Evolutionary conservation across 2,329 filamentous ascomycete genomes (phyloP).

Genomic region (Claviceps digitariae): DNA sequence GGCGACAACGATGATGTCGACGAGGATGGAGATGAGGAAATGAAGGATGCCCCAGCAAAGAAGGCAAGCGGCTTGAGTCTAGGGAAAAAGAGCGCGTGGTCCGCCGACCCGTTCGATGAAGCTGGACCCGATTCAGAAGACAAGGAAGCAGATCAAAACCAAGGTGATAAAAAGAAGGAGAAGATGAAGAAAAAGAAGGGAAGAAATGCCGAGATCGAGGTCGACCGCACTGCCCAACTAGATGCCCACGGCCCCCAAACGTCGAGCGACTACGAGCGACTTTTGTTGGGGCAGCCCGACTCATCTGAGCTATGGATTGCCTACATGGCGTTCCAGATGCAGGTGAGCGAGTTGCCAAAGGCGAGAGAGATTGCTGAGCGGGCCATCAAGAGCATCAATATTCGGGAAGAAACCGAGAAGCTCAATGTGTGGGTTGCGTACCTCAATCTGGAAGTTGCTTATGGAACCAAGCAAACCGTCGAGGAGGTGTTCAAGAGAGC

Average conservation of each 20-base stretch:
- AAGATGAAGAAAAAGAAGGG: slow-evolving; percentile 50
- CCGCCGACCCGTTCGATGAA: slow-evolving; percentile 52
- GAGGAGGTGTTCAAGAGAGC: slow-evolving; percentile 84
- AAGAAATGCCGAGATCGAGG: slow-evolving; percentile 62
- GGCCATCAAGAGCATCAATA: slow-evolving; percentile 80
- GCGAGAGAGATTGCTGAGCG: slow-evolving; percentile 83
- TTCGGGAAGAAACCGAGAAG: slow-evolving; percentile 83
- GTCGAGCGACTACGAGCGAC: slow-evolving; percentile 81
- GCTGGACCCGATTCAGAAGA: slow-evolving; percentile 37
- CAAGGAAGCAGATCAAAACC: slow-evolving; percentile 13
- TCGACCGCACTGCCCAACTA: slow-evolving; percentile 85
- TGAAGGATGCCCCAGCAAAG: slow-evolving; percentile 25
- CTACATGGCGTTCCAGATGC: slow-evolving; percentile 98
- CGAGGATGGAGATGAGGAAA: slow-evolving; percentile 28
- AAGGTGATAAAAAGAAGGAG: slow-evolving; percentile 14
- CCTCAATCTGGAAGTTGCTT: slow-evolving; percentile 86
- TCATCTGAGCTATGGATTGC: slow-evolving; percentile 89
- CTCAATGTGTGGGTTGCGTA: slow-evolving; percentile 90
- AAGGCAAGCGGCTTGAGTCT: slow-evolving; percentile 23
- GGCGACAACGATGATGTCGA: slow-evolving; percentile 21
- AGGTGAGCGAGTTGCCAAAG: slow-evolving; percentile 77
- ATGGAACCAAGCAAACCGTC: slow-evolving; percentile 68
- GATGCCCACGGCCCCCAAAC: slow-evolving; percentile 82
- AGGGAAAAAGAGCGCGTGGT: slow-evolving; percentile 83
- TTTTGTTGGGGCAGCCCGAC: slow-evolving; percentile 83